Evolutionary conservation across 2,329 filamentous ascomycete species (phyloP), one percentile per base, ranked within the genome.

Genomic region (Monascus ruber): DNA sequence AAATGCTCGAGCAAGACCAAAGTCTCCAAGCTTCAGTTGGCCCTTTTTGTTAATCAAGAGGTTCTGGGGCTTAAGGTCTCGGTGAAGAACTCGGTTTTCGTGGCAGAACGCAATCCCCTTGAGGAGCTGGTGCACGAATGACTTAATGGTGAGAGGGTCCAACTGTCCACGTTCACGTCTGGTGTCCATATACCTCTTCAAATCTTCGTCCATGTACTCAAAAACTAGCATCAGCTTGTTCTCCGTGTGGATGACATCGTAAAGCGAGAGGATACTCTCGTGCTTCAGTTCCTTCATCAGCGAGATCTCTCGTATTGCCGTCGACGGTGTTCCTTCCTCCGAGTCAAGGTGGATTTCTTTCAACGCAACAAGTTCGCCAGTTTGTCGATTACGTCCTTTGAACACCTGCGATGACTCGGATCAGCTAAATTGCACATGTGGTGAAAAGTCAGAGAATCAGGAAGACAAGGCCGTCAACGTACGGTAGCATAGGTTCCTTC

Each of bases 161-260:
- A 98, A 73, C 36, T 87, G 85, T 45, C 91, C 89, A 38, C 87
- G 77, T 52, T 95, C 86, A 54, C 88, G 87, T 42, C 87, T 76
- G 5, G 81, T 85, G 62, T 98, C 91, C 91, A 98, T 98, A 66
- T 95, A 96, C 59, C 93, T 86, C 72, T 98, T 98, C 7, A 98
- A 70, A 58, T 98, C 91, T 60, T 88, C 87, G 65, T 98, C 91
- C 89, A 98, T 95, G 65, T 81, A 94, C 64, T 98, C 91, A 53
- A 98, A 98, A 6, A 98, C 91, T 32, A 98, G 80, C 91, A 98
- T 98, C 42, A 98, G 79, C 64, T 98, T 98, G 69, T 96, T 98
- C 71, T 98, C 91, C 42, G 91, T 98, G 65, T 98, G 91, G 55
- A 98, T 96, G 41, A 98, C 91, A 72, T 98, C 91, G 73, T 96